Percentiles rank a stretch among this genome's conserved stretches.
Conservation (phyloP, 805 yeast genomes). For the Candida sonorensis region DNA sequence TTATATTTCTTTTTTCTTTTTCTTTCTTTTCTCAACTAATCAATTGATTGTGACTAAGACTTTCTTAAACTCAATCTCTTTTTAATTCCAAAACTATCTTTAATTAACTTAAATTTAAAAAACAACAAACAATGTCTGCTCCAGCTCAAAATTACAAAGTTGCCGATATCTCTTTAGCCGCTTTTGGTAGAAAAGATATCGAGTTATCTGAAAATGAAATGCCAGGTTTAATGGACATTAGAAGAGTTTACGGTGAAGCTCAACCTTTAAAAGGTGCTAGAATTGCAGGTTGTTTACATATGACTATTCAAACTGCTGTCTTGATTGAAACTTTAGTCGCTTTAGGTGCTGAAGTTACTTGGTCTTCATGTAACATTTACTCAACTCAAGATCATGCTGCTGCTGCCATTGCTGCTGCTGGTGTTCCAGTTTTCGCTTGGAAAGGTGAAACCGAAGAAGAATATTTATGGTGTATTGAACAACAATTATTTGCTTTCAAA, state of each 20-base stretch:
- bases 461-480: constrained; percentile 98
- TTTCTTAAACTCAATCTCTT: no score
- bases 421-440: constrained; percentile 99
- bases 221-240: constrained; percentile 99
- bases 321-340: constrained; percentile 95
- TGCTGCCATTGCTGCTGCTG: constrained; percentile 98
- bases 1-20: no score
- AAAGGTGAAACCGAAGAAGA: constrained; percentile 99
- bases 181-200: constrained; percentile 99
- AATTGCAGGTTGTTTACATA: constrained; percentile 98
- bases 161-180: constrained; percentile 97
- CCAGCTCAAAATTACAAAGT: constrained; percentile 81
- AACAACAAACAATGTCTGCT: constrained; percentile 37
- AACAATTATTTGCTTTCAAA: constrained; percentile 97
- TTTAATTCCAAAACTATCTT: no score
- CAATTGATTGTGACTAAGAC: no score
- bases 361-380: constrained; percentile 99
- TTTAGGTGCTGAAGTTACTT: constrained; percentile 98
- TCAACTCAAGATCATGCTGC: constrained; percentile 99
- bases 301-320: constrained; percentile 99
- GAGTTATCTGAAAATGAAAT: constrained; percentile 98
- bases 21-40: no score
- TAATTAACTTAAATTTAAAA: not conserved
- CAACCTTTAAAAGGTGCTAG: constrained; percentile 98
- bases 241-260: constrained; percentile 81